Conservation (phyloP, 768 basidiomycete species). For the Butyriboletus loyo region DNA sequence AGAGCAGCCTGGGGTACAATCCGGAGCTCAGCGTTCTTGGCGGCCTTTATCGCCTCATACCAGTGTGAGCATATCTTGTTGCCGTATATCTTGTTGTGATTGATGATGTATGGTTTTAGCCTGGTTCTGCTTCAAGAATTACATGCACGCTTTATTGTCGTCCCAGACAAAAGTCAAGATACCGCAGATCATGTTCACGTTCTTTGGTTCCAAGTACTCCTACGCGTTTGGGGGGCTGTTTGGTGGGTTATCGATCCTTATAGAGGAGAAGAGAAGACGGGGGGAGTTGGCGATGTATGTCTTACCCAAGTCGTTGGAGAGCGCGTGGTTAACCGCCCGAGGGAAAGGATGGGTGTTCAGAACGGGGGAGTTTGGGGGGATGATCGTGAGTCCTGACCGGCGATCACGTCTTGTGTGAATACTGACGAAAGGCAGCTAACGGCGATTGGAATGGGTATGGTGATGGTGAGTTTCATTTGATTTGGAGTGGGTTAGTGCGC, state of each 20-base stretch:
- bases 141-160: constrained; percentile 49
- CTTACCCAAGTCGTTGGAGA: constrained; percentile 86
- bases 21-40: constrained; percentile 85
- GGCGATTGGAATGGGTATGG: constrained; percentile 86
- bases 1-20: constrained; percentile 68
- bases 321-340: constrained; percentile 78
- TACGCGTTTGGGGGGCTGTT: constrained; percentile 75
- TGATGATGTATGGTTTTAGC: constrained; percentile 33
- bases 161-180: constrained; percentile 35
- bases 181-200: constrained; percentile 47
- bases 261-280: constrained; percentile 86
- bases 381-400: constrained; percentile 43
- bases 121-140: constrained; percentile 64
- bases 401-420: background rate
- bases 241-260: constrained; percentile 73
- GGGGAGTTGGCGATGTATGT: constrained; percentile 92
- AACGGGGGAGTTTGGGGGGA: constrained; percentile 68
- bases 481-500: background rate
- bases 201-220: constrained; percentile 64
- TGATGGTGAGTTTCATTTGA: constrained; percentile 57
- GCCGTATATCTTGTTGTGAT: background rate
- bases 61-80: constrained; percentile 53
- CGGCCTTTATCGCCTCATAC: constrained; percentile 75
- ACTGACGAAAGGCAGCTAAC: constrained; percentile 42
- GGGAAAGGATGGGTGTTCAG: constrained; percentile 73